Conservation (phyloP, 129 eudicot genomes). For the Saussurea involucrata region DNA sequence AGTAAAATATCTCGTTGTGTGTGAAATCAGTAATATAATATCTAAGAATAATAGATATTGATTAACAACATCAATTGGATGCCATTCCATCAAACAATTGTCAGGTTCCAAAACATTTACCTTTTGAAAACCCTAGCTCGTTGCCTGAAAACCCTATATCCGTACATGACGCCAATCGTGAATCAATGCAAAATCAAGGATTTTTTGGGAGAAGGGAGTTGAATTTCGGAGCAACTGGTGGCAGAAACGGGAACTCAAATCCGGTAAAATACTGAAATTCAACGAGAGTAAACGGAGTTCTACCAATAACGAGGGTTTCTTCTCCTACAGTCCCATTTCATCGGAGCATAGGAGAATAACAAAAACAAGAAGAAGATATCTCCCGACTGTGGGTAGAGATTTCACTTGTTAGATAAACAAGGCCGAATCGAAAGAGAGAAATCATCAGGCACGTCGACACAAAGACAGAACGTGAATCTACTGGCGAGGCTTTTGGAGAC, state of each 20-base stretch:
- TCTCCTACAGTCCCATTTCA: conserved; percentile 41
- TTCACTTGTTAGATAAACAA: no score
- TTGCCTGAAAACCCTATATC: conserved; percentile 42
- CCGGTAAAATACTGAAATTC: conserved; percentile 64
- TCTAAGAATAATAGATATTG: no score
- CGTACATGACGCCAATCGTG: conserved; percentile 1
- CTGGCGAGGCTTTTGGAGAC: no score
- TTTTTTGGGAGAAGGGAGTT: conserved; percentile 42
- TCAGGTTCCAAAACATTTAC: conserved; percentile 23
- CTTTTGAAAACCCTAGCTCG: conserved; percentile 45
- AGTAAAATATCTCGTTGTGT: no score
- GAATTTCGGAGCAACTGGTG: conserved; percentile 43
- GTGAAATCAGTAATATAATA: no score
- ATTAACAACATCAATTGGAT: no score
- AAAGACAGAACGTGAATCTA: no score
- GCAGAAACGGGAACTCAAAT: conserved; percentile 42
- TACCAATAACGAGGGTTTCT: conserved; percentile 29
- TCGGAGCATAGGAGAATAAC: conserved; percentile 34
- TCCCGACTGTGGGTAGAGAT: no score
- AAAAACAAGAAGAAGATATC: conserved; percentile 50
- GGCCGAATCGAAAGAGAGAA: no score
- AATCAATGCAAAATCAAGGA: conserved; percentile 22
- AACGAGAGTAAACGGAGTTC: conserved; percentile 50
- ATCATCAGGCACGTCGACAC: no score
- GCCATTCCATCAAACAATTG: conserved; percentile 11